Percentiles rank a stretch among this genome's conserved stretches.
Evolutionary conservation across 1,139 yeast species (phyloP).

Genomic region (Nakaseomyces nivariensis): DNA sequence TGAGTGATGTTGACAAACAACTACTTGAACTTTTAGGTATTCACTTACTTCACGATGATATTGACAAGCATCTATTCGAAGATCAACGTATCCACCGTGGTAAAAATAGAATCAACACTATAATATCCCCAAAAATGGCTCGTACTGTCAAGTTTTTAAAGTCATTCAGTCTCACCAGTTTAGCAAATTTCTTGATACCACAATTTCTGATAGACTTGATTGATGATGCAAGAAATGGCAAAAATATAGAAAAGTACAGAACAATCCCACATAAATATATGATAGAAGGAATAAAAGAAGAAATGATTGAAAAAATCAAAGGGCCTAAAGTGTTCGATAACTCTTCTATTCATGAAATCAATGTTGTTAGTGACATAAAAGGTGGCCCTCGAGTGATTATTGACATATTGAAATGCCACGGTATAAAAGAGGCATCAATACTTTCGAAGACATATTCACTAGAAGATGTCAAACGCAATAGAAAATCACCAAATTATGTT

Average conservation of each 20-base stretch:
- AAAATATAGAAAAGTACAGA: conserved; percentile 7
- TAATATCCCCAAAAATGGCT: conserved; percentile 67
- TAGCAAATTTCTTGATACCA: conserved; percentile 28
- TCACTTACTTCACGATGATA: conserved; percentile 25
- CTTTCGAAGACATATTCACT: conserved; percentile 19
- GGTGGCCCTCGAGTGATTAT: conserved; percentile 59
- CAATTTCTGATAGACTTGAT: conserved; percentile 24
- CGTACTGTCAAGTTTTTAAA: conserved; percentile 78
- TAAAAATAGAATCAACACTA: conserved; percentile 32
- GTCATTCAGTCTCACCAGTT: conserved; percentile 28
- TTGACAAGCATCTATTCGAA: conserved; percentile 34
- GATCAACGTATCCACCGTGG: conserved; percentile 13
- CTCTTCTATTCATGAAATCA: conserved; percentile 42
- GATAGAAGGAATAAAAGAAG: conserved; percentile 25
- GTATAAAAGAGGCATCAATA: conserved; percentile 37
- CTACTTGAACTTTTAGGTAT: conserved; percentile 34
- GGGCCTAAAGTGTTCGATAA: conserved; percentile 28
- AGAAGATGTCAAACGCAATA: conserved; percentile 11
- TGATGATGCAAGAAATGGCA: neutral
- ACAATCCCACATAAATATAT: conserved; percentile 15
- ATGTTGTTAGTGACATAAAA: conserved; percentile 51
- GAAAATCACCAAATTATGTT: conserved; percentile 9
- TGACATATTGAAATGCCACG: conserved; percentile 58
- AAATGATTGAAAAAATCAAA: conserved; percentile 26
- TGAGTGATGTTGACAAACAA: conserved; percentile 34